phyloP scores from a whole-genome alignment of 2,329 filamentous ascomycete genomes.

The Apiospora marii region DNA sequence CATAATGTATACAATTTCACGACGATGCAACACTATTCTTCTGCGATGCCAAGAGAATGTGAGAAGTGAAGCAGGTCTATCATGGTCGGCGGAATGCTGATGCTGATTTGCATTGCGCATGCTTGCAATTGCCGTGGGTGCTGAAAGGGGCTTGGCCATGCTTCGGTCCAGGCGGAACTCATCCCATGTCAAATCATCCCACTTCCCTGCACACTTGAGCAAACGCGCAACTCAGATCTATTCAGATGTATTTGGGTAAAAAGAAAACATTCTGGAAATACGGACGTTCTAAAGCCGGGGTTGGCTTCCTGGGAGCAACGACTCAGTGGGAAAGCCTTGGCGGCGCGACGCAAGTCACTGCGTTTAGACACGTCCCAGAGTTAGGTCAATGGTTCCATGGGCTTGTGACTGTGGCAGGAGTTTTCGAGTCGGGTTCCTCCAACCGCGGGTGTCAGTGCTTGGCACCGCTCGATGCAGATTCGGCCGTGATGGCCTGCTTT shows the following conservation, averaged over 20 bases:
- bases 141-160: neutral
- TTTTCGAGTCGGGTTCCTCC: neutral
- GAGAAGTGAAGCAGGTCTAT: too few species aligned
- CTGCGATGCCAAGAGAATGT: neutral
- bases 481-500: too few species aligned
- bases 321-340: neutral
- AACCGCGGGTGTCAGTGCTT: too few species aligned
- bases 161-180: neutral
- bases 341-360: neutral
- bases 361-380: neutral
- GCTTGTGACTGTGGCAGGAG: too few species aligned
- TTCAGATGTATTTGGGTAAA: neutral
- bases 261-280: neutral
- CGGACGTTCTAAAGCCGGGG: neutral
- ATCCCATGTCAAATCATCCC: neutral
- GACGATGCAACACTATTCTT: neutral
- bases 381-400: too few species aligned
- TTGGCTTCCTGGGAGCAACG: neutral
- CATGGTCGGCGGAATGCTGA: neutral
- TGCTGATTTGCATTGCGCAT: neutral
- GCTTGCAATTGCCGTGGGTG: neutral
- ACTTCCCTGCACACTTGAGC: neutral
- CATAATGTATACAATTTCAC: neutral
- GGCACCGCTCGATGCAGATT: too few species aligned
- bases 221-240: neutral